These are phyloP conservation scores for Torulaspora quercuum DNA, from an alignment of 805 yeast genomes.

Conservation along the genomic window DNA sequence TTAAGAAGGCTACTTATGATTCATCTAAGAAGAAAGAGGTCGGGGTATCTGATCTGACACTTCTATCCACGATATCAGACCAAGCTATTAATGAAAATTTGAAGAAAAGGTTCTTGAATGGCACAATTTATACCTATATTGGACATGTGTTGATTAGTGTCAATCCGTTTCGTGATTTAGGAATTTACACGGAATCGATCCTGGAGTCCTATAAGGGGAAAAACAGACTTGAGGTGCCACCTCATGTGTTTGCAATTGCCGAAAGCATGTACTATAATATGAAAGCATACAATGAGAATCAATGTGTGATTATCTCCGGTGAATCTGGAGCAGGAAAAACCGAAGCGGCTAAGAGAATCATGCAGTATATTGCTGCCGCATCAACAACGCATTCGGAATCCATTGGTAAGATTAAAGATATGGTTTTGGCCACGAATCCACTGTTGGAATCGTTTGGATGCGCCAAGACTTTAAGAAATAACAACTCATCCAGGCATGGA, in stretches of 20 bases:
- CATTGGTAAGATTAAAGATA: constrained; percentile 86
- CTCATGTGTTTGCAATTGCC: constrained; percentile 97
- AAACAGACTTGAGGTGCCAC: constrained; percentile 93
- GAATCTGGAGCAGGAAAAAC: constrained; percentile 99
- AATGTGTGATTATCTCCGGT: constrained; percentile 96
- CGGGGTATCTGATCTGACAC: constrained; percentile 94
- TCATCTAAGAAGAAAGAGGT: constrained; percentile 87
- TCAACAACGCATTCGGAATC: constrained; percentile 60
- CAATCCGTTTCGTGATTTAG: constrained; percentile 93
- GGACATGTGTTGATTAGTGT: constrained; percentile 94
- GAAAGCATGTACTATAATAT: constrained; percentile 94
- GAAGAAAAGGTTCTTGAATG: constrained; percentile 83
- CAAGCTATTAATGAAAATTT: constrained; percentile 90
- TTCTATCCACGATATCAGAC: constrained; percentile 83
- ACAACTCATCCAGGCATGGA: constrained; percentile 96
- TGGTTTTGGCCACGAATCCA: constrained; percentile 97
- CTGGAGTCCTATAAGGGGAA: constrained; percentile 80
- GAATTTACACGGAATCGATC: constrained; percentile 82
- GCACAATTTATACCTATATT: constrained; percentile 85
- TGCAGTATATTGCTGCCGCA: constrained; percentile 93
- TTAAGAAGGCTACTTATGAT: constrained; percentile 89
- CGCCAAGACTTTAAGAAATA: constrained; percentile 95
- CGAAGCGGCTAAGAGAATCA: constrained; percentile 95
- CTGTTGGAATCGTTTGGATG: constrained; percentile 98
- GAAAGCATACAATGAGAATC: constrained; percentile 90